These are phyloP conservation scores for Cystofilobasidium ferigula DNA, from an alignment of 768 basidiomycete species.

Conservation along the genomic window DNA sequence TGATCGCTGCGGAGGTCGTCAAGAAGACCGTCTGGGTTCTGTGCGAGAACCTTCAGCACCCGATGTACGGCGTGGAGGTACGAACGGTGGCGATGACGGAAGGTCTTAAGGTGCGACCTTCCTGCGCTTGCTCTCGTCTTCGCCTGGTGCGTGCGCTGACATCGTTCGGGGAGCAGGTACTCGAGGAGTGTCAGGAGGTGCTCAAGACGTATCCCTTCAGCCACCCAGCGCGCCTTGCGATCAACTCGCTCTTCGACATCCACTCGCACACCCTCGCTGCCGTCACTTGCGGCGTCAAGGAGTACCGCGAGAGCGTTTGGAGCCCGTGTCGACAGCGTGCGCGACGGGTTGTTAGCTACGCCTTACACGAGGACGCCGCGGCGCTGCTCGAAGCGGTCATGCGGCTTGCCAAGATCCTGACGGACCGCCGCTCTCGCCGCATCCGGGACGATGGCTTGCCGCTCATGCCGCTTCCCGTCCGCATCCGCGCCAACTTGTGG, in stretches of 20 bases:
- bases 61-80: slow-evolving; percentile 49
- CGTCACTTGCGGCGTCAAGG: slow-evolving; percentile 43
- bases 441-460: background rate
- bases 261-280: slow-evolving; percentile 46
- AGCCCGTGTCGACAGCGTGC: slow-evolving; percentile 40
- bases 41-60: slow-evolving; percentile 70
- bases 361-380: slow-evolving; percentile 37
- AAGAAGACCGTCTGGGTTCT: slow-evolving; percentile 62
- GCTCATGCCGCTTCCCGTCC: slow-evolving; percentile 11
- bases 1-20: slow-evolving; percentile 46
- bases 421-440: slow-evolving; percentile 27
- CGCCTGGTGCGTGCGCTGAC: slow-evolving; percentile 26
- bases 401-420: slow-evolving; percentile 14
- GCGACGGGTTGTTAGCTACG: slow-evolving; percentile 39
- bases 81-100: slow-evolving; percentile 53
- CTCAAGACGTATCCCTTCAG: slow-evolving; percentile 10
- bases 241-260: slow-evolving; percentile 43
- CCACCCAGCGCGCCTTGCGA: slow-evolving; percentile 10
- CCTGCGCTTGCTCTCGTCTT: background rate
- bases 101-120: slow-evolving; percentile 52
- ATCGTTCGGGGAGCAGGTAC: slow-evolving; percentile 2
- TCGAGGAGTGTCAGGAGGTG: slow-evolving; percentile 10
- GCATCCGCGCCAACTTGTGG: slow-evolving; percentile 58
- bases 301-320: slow-evolving; percentile 43
- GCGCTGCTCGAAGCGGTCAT: slow-evolving; percentile 9